Percentiles rank a stretch among this genome's conserved stretches.
Evolutionary conservation across 2,329 filamentous ascomycete species (phyloP).

Genomic region (Aspergillus novoparasiticus): DNA sequence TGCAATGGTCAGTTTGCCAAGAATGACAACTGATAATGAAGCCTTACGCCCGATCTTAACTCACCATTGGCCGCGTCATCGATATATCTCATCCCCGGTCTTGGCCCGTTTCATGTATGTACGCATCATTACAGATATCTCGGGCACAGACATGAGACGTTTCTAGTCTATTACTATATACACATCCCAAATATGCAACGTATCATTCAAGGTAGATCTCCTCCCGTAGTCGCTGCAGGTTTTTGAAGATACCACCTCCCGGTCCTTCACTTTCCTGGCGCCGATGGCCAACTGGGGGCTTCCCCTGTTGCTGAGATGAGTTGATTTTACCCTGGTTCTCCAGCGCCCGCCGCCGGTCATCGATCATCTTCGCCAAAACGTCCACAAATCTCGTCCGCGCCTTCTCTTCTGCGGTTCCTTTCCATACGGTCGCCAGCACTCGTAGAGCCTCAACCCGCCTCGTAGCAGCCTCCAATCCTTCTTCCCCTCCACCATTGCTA

Average conservation of each 20-base stretch:
- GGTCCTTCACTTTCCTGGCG: constrained; percentile 40
- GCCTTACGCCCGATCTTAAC: neutral
- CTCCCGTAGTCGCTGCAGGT: constrained; percentile 55
- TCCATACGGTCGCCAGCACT: constrained; percentile 80
- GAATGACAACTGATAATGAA: neutral
- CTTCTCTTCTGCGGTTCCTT: constrained; percentile 92
- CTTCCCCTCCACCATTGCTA: constrained; percentile 59
- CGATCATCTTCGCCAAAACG: constrained; percentile 75
- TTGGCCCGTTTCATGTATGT: neutral
- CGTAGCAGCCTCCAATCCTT: constrained; percentile 69
- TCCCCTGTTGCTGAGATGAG: constrained; percentile 21
- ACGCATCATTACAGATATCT: neutral
- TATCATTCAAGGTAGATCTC: constrained; percentile 55
- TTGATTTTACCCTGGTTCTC: constrained; percentile 44
- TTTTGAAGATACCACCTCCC: constrained; percentile 55
- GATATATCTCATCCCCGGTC: neutral
- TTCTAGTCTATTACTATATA: neutral
- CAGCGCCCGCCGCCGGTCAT: constrained; percentile 63
- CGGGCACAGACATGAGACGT: neutral
- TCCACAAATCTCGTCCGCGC: constrained; percentile 81
- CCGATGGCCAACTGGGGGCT: constrained; percentile 17
- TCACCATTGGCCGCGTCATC: neutral
- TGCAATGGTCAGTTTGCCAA: neutral
- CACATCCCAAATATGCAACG: neutral
- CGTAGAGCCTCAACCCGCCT: constrained; percentile 76